Evolutionary conservation across 2,329 filamentous ascomycete genomes (phyloP).

Genomic region (Trichoderma atroviride): DNA sequence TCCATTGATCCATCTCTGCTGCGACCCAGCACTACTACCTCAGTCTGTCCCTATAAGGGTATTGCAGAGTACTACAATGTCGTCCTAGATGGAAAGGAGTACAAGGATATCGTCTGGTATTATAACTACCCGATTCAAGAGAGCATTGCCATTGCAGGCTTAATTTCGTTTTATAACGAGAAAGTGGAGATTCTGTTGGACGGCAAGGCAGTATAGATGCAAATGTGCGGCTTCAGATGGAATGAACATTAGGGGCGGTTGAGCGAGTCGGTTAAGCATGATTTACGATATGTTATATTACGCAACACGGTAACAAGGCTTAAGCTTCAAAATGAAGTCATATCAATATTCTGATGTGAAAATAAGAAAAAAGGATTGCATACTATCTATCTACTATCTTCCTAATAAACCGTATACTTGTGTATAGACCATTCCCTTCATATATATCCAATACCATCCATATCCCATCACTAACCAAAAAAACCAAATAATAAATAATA

Average conservation of each 20-base stretch:
- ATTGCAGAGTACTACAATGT: conserved; percentile 64
- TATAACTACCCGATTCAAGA: conserved; percentile 62
- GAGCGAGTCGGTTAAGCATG: not conserved
- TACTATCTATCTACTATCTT: not conserved
- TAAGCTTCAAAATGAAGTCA: not conserved
- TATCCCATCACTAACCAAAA: not conserved
- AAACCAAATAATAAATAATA: not conserved
- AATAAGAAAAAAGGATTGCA: not conserved
- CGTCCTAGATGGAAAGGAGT: conserved; percentile 47
- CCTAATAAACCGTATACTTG: not conserved
- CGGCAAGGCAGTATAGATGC: conserved; percentile 45
- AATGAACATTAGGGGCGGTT: not conserved
- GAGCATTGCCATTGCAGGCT: conserved; percentile 56
- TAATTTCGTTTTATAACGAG: conserved; percentile 69
- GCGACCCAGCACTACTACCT: conserved; percentile 53
- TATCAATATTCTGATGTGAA: not conserved
- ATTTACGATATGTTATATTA: not conserved
- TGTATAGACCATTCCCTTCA: not conserved
- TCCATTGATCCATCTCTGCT: conserved; percentile 51
- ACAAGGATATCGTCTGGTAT: conserved; percentile 63
- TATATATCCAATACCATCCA: not conserved
- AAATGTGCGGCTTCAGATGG: conserved; percentile 30
- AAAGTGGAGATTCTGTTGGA: conserved; percentile 65
- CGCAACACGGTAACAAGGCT: not conserved
- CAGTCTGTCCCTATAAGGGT: conserved; percentile 69